Conservation (phyloP, 1,284 basidiomycete genomes). For the Ceratobasidium sp. region DNA sequence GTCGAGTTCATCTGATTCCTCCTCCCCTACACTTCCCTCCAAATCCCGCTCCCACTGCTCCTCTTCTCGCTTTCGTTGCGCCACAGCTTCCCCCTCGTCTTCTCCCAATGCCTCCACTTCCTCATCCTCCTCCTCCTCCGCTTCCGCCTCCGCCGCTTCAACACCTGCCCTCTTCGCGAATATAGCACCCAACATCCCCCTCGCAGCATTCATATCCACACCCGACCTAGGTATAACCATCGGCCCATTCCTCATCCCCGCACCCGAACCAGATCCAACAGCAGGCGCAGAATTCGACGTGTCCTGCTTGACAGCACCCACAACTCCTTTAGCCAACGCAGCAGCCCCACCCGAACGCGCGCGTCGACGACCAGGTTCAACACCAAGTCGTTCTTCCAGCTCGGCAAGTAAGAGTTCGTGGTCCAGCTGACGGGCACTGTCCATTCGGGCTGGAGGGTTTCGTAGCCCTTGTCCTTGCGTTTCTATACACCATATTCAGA, state of each 20-base stretch:
- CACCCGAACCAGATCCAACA: neutral
- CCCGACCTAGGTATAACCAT: constrained; percentile 14
- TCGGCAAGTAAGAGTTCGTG: constrained; percentile 25
- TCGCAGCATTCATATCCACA: constrained; percentile 25
- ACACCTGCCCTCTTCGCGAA: constrained; percentile 16
- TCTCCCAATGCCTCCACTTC: constrained; percentile 10
- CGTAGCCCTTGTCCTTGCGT: neutral
- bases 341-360: constrained; percentile 6
- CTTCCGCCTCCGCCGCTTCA: neutral
- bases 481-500: neutral
- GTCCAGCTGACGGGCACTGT: constrained; percentile 30
- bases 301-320: no score
- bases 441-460: constrained; percentile 5
- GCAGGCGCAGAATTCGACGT: neutral
- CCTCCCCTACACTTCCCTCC: neutral
- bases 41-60: neutral
- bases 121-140: constrained; percentile 15
- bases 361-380: constrained; percentile 19
- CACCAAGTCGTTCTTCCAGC: constrained; percentile 30
- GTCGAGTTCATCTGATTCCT: neutral
- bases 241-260: neutral
- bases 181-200: constrained; percentile 30
- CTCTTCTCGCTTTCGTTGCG: neutral
- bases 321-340: neutral
- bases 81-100: neutral